A percentile compares a stretch with the other conserved stretches of the same genome.
Conservation (phyloP, 768 basidiomycete genomes). For the Lactarius tabidus region DNA sequence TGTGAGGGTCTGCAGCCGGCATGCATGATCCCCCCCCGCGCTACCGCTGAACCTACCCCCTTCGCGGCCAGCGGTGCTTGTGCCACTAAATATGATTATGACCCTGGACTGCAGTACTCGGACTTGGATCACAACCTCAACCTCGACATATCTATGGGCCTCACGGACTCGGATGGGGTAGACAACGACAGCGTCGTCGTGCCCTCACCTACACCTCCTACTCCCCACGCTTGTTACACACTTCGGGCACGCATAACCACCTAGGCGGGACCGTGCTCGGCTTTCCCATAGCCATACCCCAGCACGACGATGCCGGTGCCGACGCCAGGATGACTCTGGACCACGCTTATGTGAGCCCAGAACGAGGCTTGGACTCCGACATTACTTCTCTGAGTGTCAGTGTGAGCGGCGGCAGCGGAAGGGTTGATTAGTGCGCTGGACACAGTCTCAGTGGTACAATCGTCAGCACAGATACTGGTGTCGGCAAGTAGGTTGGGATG, state of each 20-base stretch:
- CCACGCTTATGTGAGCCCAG: neutral
- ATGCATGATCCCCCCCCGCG: conserved; percentile 17
- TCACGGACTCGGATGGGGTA: no score
- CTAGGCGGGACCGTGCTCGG: no score
- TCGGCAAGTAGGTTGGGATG: conserved; percentile 6
- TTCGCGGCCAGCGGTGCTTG: neutral
- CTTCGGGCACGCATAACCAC: no score
- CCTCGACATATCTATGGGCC: no score
- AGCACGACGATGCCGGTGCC: no score
- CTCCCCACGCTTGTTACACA: no score
- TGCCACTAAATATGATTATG: neutral
- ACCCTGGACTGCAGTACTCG: no score
- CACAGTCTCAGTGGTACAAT: neutral
- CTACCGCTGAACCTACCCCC: neutral
- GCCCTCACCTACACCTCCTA: no score
- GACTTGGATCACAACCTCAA: no score
- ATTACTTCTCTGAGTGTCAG: neutral
- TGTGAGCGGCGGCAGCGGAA: neutral
- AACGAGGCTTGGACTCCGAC: neutral
- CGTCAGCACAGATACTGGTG: no score
- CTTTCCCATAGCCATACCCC: neutral
- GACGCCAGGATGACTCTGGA: neutral
- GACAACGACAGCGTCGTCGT: no score
- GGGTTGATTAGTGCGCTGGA: conserved; percentile 1
- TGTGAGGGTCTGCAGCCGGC: conserved; percentile 15